Evolutionary conservation across 1,284 basidiomycete genomes (phyloP).

Genomic region (Hemileia vastatrix): DNA sequence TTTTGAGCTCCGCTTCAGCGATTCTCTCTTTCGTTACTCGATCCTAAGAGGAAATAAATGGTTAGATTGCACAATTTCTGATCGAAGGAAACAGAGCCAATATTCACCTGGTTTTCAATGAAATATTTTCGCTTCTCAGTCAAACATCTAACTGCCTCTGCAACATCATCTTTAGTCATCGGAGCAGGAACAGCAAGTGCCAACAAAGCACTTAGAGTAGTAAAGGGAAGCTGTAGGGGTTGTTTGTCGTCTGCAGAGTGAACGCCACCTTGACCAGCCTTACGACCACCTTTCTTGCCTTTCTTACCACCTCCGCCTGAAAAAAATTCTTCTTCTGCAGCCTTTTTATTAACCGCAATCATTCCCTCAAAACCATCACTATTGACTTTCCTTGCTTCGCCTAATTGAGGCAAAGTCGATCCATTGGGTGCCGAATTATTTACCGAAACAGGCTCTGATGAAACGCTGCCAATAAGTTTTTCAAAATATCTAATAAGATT

Average conservation of each 20-base stretch:
- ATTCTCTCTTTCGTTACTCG: constrained; percentile 45
- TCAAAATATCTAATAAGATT: constrained; percentile 82
- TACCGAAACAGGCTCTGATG: constrained; percentile 48
- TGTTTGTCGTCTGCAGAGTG: constrained; percentile 44
- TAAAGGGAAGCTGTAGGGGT: constrained; percentile 67
- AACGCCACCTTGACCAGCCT: constrained; percentile 47
- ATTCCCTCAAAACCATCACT: constrained; percentile 56
- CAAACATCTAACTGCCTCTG: constrained; percentile 76
- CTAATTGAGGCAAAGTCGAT: constrained; percentile 43
- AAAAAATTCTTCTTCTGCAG: constrained; percentile 70
- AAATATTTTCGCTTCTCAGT: constrained; percentile 94
- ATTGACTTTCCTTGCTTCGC: constrained; percentile 73
- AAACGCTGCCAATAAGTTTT: constrained; percentile 50
- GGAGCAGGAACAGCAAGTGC: constrained; percentile 85
- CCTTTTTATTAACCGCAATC: constrained; percentile 77
- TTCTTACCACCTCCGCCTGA: constrained; percentile 62
- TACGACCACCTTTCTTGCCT: constrained; percentile 62
- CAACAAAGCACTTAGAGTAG: constrained; percentile 76
- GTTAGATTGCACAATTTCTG: constrained; percentile 51
- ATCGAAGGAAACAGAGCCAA: constrained; percentile 48
- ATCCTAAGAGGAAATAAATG: constrained; percentile 1
- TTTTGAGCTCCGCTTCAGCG: constrained; percentile 49
- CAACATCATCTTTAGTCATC: constrained; percentile 62
- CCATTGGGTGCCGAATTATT: constrained; percentile 47
- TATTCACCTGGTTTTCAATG: constrained; percentile 54